Base-by-base conservation (phyloP, 2,329 filamentous ascomycete genomes). In the Corniculantispora saksenae region DNA sequence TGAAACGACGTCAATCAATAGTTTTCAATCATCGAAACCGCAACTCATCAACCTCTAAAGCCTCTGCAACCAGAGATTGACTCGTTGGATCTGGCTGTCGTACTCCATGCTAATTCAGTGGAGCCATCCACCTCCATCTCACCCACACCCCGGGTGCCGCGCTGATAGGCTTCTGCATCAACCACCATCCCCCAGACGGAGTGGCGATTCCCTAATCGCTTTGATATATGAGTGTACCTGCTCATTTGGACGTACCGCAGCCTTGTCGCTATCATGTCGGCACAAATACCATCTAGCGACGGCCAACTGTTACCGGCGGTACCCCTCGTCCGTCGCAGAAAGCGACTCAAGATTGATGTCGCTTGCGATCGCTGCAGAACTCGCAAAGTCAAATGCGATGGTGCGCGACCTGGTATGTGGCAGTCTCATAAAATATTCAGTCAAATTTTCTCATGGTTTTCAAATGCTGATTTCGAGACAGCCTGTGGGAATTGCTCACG, bases 361-460 rank as follows among this genome's bases (percentile, higher is more conserved):
- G 80, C 80, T 3, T 82, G 80, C 65, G 75, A 81, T 57, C 75
- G 74, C 6, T 82, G 80, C 66, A 75, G 80, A 13, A 67, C 68
- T 5, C 76, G 76, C 62, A 82, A 82, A 68, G 73, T 80, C 53
- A 78, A 78, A 56, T 81, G 79, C 48, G 79, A 81, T 64, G 79
- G 79, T 45, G 69, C 71, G 17, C 75, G 78, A 40, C 77, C 77
- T 66, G 72, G 77, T 78, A 68, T 67, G 73, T n/a, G n/a, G n/a
- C 68, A 17, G 27, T 38, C 19, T 21, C 21, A 27, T 9, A 19
- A 40, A 54, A 45, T n/a, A n/a, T n/a, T n/a, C n/a, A n/a, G n/a
- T n/a, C n/a, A n/a, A n/a, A n/a, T n/a, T n/a, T n/a, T n/a, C n/a
- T n/a, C n/a, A n/a, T n/a, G n/a, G n/a, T n/a, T n/a, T n/a, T n/a